Conservation (phyloP, 768 basidiomycete species). For the Termitomyces sp. region DNA sequence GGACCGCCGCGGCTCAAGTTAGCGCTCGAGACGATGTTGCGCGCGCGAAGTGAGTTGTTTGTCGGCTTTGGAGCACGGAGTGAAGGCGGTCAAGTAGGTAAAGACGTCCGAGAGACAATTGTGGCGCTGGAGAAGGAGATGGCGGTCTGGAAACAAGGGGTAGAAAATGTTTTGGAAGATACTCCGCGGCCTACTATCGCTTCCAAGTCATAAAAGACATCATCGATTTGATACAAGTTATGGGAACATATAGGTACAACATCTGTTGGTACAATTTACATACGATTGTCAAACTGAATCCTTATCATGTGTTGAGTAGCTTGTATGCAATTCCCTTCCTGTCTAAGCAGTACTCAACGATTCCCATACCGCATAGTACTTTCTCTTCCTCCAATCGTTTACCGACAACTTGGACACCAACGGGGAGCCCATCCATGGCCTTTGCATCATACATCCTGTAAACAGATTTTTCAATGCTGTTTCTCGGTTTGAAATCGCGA, state of each 20-base stretch:
- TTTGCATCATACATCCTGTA: conserved; percentile 46
- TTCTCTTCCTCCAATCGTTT: conserved; percentile 59
- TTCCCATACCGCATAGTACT: conserved; percentile 53
- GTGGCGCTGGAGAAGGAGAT: conserved; percentile 69
- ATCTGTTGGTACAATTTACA: background rate
- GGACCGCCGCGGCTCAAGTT: conserved; percentile 57
- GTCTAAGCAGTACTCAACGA: conserved; percentile 33
- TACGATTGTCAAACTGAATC: background rate
- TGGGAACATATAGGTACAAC: background rate
- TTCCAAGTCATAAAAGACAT: background rate
- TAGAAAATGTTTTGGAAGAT: conserved; percentile 52
- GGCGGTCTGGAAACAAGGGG: conserved; percentile 58
- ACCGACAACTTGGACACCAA: conserved; percentile 58
- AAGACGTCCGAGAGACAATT: conserved; percentile 50
- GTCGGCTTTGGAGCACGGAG: conserved; percentile 68
- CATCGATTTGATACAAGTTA: background rate
- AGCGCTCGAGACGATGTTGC: conserved; percentile 58
- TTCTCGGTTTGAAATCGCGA: conserved; percentile 28
- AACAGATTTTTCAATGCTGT: conserved; percentile 36
- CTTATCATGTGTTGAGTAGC: conserved; percentile 6
- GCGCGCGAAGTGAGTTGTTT: conserved; percentile 53
- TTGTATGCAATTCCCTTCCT: conserved; percentile 20
- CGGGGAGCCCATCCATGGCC: conserved; percentile 52
- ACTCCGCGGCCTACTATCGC: conserved; percentile 8
- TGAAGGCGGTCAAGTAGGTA: conserved; percentile 69